Evolutionary conservation across 495 filamentous ascomycete species (phyloP).

Genomic region (Letharia lupina): DNA sequence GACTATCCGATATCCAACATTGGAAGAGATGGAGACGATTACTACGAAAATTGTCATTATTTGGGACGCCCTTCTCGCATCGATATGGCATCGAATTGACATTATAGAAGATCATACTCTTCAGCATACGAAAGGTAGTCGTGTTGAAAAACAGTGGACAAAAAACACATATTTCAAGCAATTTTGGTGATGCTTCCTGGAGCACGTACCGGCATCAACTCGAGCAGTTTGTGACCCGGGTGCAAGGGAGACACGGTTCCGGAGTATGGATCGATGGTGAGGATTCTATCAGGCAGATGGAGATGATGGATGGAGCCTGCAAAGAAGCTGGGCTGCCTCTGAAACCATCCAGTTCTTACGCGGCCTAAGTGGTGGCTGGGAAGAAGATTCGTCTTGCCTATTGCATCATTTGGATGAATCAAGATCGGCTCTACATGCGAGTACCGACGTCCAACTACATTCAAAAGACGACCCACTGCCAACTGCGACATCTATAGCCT

Average conservation of each 20-base stretch:
- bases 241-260: constrained; percentile 36
- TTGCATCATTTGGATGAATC: too few relatives aligned
- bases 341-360: constrained; percentile 24
- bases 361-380: too few relatives aligned
- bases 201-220: constrained; percentile 45
- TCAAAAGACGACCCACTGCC: too few relatives aligned
- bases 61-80: constrained; percentile 25
- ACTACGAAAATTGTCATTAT: constrained; percentile 37
- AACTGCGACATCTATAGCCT: too few relatives aligned
- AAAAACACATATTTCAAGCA: constrained; percentile 29
- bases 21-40: constrained; percentile 26
- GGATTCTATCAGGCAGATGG: constrained; percentile 46
- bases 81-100: constrained; percentile 46
- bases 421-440: too few relatives aligned
- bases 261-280: constrained; percentile 41
- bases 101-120: constrained; percentile 26
- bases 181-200: constrained; percentile 39
- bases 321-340: constrained; percentile 37
- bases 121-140: too few relatives aligned
- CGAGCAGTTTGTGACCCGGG: constrained; percentile 48
- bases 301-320: constrained; percentile 48
- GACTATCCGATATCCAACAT: constrained; percentile 18
- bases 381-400: too few relatives aligned
- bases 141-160: too few relatives aligned
- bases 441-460: too few relatives aligned